Evolutionary conservation across 495 filamentous ascomycete genomes (phyloP).

Genomic region (Lophiotrema nucula): DNA sequence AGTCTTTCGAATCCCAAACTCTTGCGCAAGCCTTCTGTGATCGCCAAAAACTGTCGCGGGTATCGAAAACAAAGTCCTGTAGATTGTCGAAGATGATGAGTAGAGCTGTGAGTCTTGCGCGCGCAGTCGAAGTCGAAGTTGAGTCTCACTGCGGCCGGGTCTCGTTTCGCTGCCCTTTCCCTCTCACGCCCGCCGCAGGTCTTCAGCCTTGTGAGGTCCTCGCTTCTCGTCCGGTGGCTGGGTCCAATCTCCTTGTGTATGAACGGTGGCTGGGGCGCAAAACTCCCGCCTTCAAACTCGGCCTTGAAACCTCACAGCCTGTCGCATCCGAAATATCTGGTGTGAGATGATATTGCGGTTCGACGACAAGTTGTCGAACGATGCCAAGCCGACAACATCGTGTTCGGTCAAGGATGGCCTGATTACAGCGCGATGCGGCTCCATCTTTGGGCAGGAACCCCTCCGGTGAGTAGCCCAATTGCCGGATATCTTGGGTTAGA

Average conservation of each 20-base stretch:
- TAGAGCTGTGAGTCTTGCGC: too few species aligned
- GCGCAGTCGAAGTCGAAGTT: too few species aligned
- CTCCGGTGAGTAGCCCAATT: constrained; percentile 3
- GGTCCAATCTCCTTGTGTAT: neutral
- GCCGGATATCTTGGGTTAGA: neutral
- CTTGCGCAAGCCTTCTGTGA: neutral
- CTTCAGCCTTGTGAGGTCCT: too few species aligned
- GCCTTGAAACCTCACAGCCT: neutral
- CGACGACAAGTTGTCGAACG: neutral
- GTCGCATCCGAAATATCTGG: neutral
- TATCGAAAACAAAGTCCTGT: too few species aligned
- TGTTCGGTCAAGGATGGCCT: neutral
- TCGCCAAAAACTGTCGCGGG: too few species aligned
- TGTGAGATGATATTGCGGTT: neutral
- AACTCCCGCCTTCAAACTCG: neutral
- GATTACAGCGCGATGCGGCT: neutral
- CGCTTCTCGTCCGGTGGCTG: neutral
- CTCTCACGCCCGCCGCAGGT: too few species aligned
- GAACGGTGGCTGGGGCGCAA: neutral
- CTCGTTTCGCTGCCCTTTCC: neutral
- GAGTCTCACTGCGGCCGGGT: too few species aligned
- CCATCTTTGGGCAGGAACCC: neutral
- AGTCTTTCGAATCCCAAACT: neutral
- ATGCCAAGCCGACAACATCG: neutral
- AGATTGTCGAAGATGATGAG: too few species aligned